These are phyloP conservation scores for Paramecium sonneborni DNA, from an alignment of 73 alveolate species.

Conservation along the genomic window DNA sequence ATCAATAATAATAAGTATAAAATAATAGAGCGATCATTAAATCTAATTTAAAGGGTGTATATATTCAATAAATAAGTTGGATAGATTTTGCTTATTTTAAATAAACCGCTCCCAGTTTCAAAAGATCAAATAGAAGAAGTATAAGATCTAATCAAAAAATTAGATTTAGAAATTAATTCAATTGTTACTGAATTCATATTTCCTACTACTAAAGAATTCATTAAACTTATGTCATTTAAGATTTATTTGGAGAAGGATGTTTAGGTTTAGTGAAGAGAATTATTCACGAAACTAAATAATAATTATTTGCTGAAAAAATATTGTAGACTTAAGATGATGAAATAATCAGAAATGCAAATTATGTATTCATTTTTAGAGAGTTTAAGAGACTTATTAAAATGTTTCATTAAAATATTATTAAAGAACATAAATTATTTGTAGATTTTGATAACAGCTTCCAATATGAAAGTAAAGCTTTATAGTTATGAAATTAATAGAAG, in stretches of 20 bases:
- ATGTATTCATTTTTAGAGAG: not conserved
- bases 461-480: slow-evolving; percentile 14
- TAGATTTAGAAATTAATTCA: not conserved
- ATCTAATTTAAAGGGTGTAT: not conserved
- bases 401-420: slow-evolving; percentile 50
- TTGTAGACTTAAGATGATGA: slow-evolving; percentile 56
- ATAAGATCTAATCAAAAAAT: not conserved
- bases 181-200: not conserved
- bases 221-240: not conserved
- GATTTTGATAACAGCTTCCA: slow-evolving; percentile 44
- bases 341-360: slow-evolving; percentile 21
- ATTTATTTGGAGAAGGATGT: slow-evolving; percentile 61
- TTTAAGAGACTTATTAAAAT: slow-evolving; percentile 21
- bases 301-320: slow-evolving; percentile 24
- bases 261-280: slow-evolving; percentile 56
- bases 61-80: not conserved
- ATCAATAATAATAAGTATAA: not conserved
- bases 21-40: not conserved
- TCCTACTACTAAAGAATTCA: not conserved
- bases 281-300: not conserved
- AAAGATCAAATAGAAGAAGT: not conserved
- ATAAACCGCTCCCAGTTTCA: not conserved
- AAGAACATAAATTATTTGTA: slow-evolving; percentile 44
- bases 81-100: not conserved
- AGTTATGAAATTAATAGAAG: slow-evolving; percentile 59